Evolutionary conservation across 805 yeast species (phyloP).

Genomic region (Saturnispora quitensis): DNA sequence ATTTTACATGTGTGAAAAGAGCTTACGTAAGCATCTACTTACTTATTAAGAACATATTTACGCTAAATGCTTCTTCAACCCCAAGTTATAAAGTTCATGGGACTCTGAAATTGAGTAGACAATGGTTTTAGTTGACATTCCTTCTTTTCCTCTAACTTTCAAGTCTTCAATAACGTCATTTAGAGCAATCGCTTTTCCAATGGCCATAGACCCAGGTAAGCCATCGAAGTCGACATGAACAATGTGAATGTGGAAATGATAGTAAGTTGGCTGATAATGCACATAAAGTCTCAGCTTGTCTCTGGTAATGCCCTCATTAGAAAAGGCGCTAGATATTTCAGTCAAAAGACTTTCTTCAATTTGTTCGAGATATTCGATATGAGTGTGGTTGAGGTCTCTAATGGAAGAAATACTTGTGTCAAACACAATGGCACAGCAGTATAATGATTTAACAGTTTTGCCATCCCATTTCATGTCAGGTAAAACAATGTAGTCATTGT

Average conservation of each 20-base stretch:
- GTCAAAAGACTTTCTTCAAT: constrained; percentile 37
- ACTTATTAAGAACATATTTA: not conserved
- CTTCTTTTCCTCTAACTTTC: constrained; percentile 41
- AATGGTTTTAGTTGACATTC: constrained; percentile 49
- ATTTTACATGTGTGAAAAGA: not conserved
- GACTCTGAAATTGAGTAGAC: constrained; percentile 66
- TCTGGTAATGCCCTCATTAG: constrained; percentile 27
- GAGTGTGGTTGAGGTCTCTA: constrained; percentile 58
- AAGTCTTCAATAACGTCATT: constrained; percentile 77
- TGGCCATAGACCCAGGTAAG: constrained; percentile 53
- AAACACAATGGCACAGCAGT: constrained; percentile 68
- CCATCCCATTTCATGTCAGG: constrained; percentile 99
- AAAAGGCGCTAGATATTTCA: constrained; percentile 40
- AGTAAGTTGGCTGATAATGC: constrained; percentile 94
- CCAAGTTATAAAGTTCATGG: constrained; percentile 59
- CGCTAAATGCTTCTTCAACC: constrained; percentile 14
- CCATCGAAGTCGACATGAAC: constrained; percentile 68
- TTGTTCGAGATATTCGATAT: constrained; percentile 47
- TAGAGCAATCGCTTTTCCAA: constrained; percentile 74
- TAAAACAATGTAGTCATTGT: constrained; percentile 61
- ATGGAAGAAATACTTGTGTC: constrained; percentile 61
- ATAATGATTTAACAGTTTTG: constrained; percentile 54
- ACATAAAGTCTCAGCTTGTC: constrained; percentile 69
- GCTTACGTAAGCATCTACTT: not conserved
- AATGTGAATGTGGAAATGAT: constrained; percentile 89